Evolutionary conservation across 768 basidiomycete species (phyloP).

Genomic region (Lactarius indigo): DNA sequence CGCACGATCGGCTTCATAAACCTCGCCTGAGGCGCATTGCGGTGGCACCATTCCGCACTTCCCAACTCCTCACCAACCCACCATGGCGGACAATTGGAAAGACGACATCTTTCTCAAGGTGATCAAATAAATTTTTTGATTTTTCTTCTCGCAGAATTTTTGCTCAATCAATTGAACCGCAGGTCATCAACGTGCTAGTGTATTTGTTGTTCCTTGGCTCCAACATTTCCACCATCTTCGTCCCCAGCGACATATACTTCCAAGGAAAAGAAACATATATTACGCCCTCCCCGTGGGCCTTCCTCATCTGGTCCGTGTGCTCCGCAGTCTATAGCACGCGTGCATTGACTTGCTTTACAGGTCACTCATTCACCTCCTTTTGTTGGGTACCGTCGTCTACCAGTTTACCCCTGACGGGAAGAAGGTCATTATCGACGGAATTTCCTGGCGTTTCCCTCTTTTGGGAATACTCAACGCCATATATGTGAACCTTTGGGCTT

Average conservation of each 20-base stretch:
- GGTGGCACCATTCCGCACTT: background rate
- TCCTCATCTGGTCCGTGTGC: conserved; percentile 72
- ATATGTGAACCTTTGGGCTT: conserved; percentile 86
- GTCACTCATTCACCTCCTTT: conserved; percentile 85
- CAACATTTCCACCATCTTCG: conserved; percentile 83
- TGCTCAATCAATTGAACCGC: background rate
- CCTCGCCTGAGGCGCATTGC: background rate
- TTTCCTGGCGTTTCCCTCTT: conserved; percentile 90
- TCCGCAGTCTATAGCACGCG: background rate
- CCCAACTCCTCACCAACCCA: background rate
- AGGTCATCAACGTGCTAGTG: conserved; percentile 74
- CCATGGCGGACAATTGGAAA: conserved; percentile 48
- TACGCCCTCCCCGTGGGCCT: conserved; percentile 92
- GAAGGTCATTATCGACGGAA: conserved; percentile 74
- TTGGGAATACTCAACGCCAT: conserved; percentile 83
- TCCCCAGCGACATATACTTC: conserved; percentile 68
- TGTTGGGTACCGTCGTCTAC: conserved; percentile 88
- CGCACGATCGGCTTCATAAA: background rate
- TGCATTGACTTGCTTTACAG: conserved; percentile 36
- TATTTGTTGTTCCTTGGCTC: conserved; percentile 87
- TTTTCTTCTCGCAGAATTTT: background rate
- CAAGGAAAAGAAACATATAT: conserved; percentile 84
- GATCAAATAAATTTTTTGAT: background rate
- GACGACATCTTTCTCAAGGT: conserved; percentile 84
- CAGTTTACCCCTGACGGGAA: conserved; percentile 82